A percentile compares a stretch with the other conserved stretches of the same genome.
Conservation (phyloP, 371 early-diverging fungal species). For the Lichtheimia ramosa region DNA sequence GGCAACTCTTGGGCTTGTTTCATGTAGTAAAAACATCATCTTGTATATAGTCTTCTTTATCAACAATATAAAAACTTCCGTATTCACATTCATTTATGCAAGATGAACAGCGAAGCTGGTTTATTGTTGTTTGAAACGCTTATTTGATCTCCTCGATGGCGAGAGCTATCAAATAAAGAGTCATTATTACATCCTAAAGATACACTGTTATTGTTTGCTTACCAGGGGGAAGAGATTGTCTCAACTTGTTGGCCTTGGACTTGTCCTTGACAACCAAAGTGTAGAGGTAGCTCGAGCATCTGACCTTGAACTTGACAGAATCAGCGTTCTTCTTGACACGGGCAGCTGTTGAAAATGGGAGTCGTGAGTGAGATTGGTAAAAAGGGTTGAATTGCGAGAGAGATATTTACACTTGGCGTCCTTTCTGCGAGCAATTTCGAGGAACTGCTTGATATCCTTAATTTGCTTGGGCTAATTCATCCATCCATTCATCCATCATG, state of each 20-base stretch:
- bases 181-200: not conserved
- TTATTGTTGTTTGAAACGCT: not conserved
- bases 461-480: constrained; percentile 90
- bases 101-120: not conserved
- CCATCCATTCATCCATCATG: not conserved
- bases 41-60: not conserved
- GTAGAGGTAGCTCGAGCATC: constrained; percentile 97
- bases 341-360: constrained; percentile 57
- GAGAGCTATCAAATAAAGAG: constrained; percentile 25
- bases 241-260: constrained; percentile 96
- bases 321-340: constrained; percentile 97
- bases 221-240: constrained; percentile 89
- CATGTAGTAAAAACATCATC: constrained; percentile 15
- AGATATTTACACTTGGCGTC: constrained; percentile 80
- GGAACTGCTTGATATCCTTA: constrained; percentile 97
- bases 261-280: constrained; percentile 95
- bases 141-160: constrained; percentile 42
- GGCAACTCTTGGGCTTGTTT: constrained; percentile 45
- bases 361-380: not conserved
- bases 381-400: constrained; percentile 13
- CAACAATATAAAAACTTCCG: not conserved
- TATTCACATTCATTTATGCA: not conserved
- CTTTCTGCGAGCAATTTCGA: constrained; percentile 94
- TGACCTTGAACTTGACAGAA: constrained; percentile 97
- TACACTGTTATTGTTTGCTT: constrained; percentile 25